These are phyloP conservation scores for Pichia paraexigua DNA, from an alignment of 805 yeast genomes.

Conservation along the genomic window DNA sequence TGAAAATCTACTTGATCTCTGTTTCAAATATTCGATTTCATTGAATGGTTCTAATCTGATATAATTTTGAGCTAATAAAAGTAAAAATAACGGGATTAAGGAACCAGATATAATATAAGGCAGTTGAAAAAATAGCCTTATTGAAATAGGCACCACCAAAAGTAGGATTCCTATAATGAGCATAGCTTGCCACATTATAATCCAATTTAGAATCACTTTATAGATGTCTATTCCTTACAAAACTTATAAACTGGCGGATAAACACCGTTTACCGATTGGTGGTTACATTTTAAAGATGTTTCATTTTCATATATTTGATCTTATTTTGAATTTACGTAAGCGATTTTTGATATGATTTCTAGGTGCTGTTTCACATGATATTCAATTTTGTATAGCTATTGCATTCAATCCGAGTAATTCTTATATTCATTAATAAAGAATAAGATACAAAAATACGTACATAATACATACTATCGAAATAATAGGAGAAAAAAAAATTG, in stretches of 20 bases:
- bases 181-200: neutral
- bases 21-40: neutral
- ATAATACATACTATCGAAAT: neutral
- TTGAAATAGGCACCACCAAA: slow-evolving; percentile 5
- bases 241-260: no score
- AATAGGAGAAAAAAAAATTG: neutral
- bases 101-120: slow-evolving; percentile 12
- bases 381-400: no score
- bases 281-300: neutral
- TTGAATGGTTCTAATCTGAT: neutral
- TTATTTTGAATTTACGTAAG: neutral
- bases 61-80: neutral
- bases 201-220: no score
- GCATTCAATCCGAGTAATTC: no score
- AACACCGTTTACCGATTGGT: neutral
- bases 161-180: neutral
- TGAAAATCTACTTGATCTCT: slow-evolving; percentile 3
- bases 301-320: neutral
- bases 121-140: slow-evolving; percentile 4
- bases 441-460: neutral
- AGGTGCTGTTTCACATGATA: no score
- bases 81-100: slow-evolving; percentile 10
- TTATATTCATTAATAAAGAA: neutral
- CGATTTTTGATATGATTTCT: neutral
- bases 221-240: no score